These are phyloP conservation scores for Pontederia crassipes DNA, from an alignment of 176 grass and related monocot species.

Conservation along the genomic window DNA sequence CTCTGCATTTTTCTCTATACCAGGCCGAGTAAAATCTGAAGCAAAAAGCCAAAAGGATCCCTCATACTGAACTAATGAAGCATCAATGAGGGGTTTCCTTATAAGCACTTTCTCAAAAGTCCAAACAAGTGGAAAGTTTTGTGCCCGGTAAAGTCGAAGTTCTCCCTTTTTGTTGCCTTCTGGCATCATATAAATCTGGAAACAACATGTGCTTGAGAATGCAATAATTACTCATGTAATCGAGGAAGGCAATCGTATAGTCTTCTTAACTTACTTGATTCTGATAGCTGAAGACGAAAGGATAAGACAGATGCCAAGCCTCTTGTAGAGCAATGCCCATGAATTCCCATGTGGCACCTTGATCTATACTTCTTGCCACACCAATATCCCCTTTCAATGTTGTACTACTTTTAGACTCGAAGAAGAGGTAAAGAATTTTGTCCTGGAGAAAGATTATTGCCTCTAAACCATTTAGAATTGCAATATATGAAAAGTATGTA, in stretches of 20 bases:
- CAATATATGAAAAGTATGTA: no score
- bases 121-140: constrained; percentile 86
- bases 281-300: constrained; percentile 84
- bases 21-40: constrained; percentile 76
- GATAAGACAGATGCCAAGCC: constrained; percentile 90
- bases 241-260: background rate
- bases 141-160: constrained; percentile 78
- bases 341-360: constrained; percentile 90
- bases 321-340: constrained; percentile 82
- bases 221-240: background rate
- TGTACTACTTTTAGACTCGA: constrained; percentile 68
- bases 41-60: constrained; percentile 71
- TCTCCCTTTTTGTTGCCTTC: constrained; percentile 87
- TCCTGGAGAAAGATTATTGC: constrained; percentile 31
- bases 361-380: constrained; percentile 73
- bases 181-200: constrained; percentile 98
- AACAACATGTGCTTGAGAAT: constrained; percentile 2
- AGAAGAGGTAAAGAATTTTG: constrained; percentile 63
- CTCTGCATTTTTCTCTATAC: constrained; percentile 82
- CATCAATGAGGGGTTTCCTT: constrained; percentile 67
- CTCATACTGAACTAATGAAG: constrained; percentile 60
- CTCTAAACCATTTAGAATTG: no score
- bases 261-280: constrained; percentile 46
- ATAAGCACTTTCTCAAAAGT: constrained; percentile 80
- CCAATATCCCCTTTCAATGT: constrained; percentile 81